Evolutionary conservation across 2,329 filamentous ascomycete species (phyloP).

Genomic region (Aureobasidium sp.): DNA sequence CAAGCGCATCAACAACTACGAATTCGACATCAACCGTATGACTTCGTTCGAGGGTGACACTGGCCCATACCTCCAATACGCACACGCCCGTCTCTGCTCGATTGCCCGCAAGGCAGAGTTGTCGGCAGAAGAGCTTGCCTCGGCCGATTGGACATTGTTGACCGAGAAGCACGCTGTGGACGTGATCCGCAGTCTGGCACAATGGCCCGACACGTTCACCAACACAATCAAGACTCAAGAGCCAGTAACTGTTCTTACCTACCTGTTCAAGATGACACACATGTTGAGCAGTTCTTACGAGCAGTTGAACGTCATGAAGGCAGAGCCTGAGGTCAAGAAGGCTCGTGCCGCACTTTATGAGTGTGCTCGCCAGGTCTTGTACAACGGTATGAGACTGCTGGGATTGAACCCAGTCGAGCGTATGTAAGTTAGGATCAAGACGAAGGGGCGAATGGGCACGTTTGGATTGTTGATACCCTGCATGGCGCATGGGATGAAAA

Average conservation of each 20-base stretch:
- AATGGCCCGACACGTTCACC: conserved; percentile 78
- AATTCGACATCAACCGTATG: conserved; percentile 76
- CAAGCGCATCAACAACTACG: conserved; percentile 67
- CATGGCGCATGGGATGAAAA: conserved; percentile 6
- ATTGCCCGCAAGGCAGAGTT: conserved; percentile 53
- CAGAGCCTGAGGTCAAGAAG: conserved; percentile 62
- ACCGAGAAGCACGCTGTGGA: conserved; percentile 66
- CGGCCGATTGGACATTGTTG: conserved; percentile 61
- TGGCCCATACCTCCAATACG: conserved; percentile 78
- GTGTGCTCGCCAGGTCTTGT: conserved; percentile 64
- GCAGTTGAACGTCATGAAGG: conserved; percentile 68
- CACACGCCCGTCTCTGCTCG: conserved; percentile 62
- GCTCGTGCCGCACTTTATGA: conserved; percentile 74
- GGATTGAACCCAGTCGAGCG: conserved; percentile 71
- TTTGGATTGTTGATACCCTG: conserved; percentile 1
- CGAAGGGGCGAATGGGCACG: not conserved
- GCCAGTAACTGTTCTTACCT: conserved; percentile 59
- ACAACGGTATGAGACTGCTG: conserved; percentile 76
- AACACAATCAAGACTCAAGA: conserved; percentile 82
- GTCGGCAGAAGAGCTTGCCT: conserved; percentile 46
- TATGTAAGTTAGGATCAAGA: conserved; percentile 27
- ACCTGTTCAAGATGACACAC: conserved; percentile 84
- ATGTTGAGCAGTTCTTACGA: conserved; percentile 74
- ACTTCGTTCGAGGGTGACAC: conserved; percentile 80
- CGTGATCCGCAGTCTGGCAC: conserved; percentile 66